Base-by-base conservation (phyloP, 2,329 filamentous ascomycete genomes). In the Colletotrichum trifolii region DNA sequence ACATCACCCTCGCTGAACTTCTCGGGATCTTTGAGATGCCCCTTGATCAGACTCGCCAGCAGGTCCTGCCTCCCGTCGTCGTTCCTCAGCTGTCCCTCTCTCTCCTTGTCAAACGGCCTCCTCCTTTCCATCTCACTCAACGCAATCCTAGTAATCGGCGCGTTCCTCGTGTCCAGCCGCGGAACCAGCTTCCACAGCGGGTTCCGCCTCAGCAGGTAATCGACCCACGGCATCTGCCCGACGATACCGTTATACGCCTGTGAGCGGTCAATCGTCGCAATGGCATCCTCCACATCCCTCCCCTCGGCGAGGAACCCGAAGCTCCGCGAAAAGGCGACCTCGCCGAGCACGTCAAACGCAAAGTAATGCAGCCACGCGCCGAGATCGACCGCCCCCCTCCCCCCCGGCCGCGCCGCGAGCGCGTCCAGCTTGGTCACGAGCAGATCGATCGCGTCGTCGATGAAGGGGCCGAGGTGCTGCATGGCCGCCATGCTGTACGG, bases 401-500 rank as follows among this genome's bases (percentile, higher is more conserved):
- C 42, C 48, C 25, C 35, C 5, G 40, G 35, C 11, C 4, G 12
- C 34, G 42, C 25, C 8, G 75, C 77, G 59, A 82, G 80, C 15
- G 71, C 74, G 49, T 78, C 76, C 36, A 87, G 73, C 64, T 81
- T 82, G 34, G 67, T 66, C 40, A 76, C 73, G 7, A 87, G 71
- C 33, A 82, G 69, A 66, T 83, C 79, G 56, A 85, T 80, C 13
- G 81, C 83, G 66, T 84, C 82, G 70, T 85, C 77, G 70, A 86
- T 84, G 60, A 83, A 84, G 11, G 80, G 80, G 57, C 77, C 77
- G 39, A 84, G 79, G 72, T 83, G 80, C 66, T 82, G 79, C 83
- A 85, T 85, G 8, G 81, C 80, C 0, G 80, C 79, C 83, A 85
- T 84, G 72, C 79, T 81, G 72, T 85, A 86, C 0, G 83, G 81